Conservation (phyloP, 805 yeast species). For the Clavispora asparagi region DNA sequence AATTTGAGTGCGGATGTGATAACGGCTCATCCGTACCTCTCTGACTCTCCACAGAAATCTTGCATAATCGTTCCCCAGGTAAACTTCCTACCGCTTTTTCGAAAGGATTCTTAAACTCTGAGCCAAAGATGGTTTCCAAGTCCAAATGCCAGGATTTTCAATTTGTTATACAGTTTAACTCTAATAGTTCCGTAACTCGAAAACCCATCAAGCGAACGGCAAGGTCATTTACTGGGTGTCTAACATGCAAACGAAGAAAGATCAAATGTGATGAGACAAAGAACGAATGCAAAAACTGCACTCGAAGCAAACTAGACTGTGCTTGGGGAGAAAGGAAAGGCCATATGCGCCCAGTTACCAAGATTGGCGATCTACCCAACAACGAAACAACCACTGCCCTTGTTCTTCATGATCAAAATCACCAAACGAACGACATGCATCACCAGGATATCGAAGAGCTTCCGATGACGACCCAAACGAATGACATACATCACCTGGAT, state of each 20-base stretch:
- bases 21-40: too few species aligned
- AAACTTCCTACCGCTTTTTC: too few species aligned
- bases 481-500: background rate
- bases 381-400: background rate
- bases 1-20: too few species aligned
- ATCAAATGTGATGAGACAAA: constrained; percentile 13
- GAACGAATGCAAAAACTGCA: constrained; percentile 7
- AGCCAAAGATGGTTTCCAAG: background rate
- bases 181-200: background rate
- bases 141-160: constrained; percentile 5
- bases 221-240: constrained; percentile 8
- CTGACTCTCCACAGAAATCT: too few species aligned
- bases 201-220: constrained; percentile 2
- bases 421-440: background rate
- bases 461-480: background rate
- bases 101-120: too few species aligned
- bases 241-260: constrained; percentile 10
- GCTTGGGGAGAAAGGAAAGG: constrained; percentile 1
- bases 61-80: background rate
- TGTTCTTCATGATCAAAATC: background rate
- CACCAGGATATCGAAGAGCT: background rate
- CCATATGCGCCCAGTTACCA: background rate
- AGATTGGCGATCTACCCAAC: background rate
- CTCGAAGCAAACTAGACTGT: constrained; percentile 4
- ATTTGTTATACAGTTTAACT: constrained; percentile 4